Evolutionary conservation across 768 basidiomycete species (phyloP), one percentile per base, ranked within the genome.

Genomic region (Boletus pseudopeckii): DNA sequence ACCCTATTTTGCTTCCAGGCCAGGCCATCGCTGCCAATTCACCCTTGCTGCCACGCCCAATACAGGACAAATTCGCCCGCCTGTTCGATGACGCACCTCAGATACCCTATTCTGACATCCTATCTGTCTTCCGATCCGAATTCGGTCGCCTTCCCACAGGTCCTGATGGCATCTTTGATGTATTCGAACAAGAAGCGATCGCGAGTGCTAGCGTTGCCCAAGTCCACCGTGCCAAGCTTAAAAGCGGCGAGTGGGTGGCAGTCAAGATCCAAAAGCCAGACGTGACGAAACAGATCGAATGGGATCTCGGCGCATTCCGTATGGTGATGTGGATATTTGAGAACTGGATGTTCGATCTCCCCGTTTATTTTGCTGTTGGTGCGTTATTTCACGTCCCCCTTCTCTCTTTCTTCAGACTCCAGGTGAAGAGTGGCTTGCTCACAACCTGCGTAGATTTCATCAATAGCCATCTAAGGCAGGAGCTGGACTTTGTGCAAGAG

Each of bases 191-290:
- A 56, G 65, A 79, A 3, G 86, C 94, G 0, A 74, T 90, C 1
- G 94, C 94, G 0, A 91, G 88, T 56, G 95, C 95, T 2, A 90
- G 89, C 60, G 87, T 98, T 53, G 94, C 94, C 0, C 95, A 97
- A 66, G 95, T 97, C 0, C 94, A 97, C 65, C 78, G 80, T 42
- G 95, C 95, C 5, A 75, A 70, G n/a, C 65, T 86, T 39, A 77
- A 73, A 58, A 67, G 53, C 20, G 72, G 70, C 32, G 74, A 80
- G 34, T 87, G 86, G 81, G 93, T 98, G 2, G 95, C 94, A 0
- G 94, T 98, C 56, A 98, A 98, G 73, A 77, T 91, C 20, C 92
- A 97, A 74, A 96, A 95, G 63, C 92, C 92, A 3, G 88, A 84
- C 33, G 90, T 98, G 7, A 79, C 78, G 47, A 90, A 81, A 60